Percentiles rank a stretch among this genome's conserved stretches.
These are phyloP conservation scores for Seiridium cupressi DNA, from an alignment of 2,329 filamentous ascomycete species.

Conservation along the genomic window DNA sequence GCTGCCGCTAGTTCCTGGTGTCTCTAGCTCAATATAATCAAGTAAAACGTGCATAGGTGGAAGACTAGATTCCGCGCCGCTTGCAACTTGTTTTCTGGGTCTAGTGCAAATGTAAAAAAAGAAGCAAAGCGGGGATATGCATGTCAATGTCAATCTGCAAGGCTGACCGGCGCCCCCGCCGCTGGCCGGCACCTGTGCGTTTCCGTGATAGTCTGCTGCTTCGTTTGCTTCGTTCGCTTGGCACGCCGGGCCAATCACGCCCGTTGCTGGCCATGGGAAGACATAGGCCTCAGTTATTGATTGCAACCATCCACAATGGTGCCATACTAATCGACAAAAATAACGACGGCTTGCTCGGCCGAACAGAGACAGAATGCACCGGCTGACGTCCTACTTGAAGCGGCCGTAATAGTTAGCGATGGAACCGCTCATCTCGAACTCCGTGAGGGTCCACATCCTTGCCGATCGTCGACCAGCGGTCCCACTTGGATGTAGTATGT, in stretches of 20 bases:
- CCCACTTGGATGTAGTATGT: no score
- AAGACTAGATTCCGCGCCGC: neutral
- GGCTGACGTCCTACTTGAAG: no score
- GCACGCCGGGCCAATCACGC: neutral
- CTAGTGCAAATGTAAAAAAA: neutral
- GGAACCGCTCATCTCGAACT: no score
- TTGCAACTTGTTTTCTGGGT: neutral
- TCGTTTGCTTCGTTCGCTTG: neutral
- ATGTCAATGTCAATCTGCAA: constrained; percentile 4
- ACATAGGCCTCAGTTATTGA: neutral
- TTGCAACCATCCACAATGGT: neutral
- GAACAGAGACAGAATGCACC: no score
- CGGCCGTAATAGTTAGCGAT: no score
- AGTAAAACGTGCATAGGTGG: neutral
- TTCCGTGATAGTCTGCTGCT: neutral
- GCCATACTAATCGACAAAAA: neutral
- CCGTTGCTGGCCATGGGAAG: neutral
- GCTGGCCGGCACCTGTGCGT: neutral
- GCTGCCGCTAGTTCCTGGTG: neutral
- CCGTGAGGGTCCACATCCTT: no score
- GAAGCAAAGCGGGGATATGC: neutral
- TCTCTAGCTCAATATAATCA: neutral
- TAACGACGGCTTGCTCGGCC: no score
- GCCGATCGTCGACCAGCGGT: no score
- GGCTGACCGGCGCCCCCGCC: neutral